A percentile compares a stretch with the other conserved stretches of the same genome.
phyloP scores from a whole-genome alignment of 139 green algal species.

The Coccomyxa sp. region DNA sequence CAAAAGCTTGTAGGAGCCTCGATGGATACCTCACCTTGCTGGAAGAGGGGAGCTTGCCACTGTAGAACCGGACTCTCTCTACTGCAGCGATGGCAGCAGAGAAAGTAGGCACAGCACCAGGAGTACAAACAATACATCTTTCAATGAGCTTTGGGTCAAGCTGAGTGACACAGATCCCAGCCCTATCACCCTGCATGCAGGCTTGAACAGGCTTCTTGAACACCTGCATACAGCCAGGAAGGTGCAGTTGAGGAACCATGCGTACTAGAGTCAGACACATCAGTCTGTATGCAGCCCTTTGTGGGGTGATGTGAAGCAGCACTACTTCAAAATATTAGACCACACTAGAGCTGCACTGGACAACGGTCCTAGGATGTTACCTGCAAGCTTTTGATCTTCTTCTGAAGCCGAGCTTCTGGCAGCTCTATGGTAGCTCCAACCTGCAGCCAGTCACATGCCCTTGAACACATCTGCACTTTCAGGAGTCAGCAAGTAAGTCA shows the following conservation, averaged over 20 bases:
- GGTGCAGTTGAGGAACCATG: too few species aligned
- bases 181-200: slow-evolving; percentile 65
- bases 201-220: slow-evolving; percentile 64
- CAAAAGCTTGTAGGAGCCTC: too few species aligned
- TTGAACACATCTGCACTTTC: not conserved
- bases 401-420: slow-evolving; percentile 56
- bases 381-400: slow-evolving; percentile 88
- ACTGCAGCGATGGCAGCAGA: slow-evolving; percentile 62
- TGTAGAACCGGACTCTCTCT: slow-evolving; percentile 79
- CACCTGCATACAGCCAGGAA: slow-evolving; percentile 92
- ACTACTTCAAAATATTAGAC: too few species aligned
- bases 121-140: slow-evolving; percentile 74
- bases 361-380: slow-evolving; percentile 79
- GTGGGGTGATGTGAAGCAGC: too few species aligned
- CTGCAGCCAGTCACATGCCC: slow-evolving; percentile 40
- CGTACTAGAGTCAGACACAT: too few species aligned
- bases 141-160: slow-evolving; percentile 77
- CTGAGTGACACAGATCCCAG: slow-evolving; percentile 86
- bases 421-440: slow-evolving; percentile 81
- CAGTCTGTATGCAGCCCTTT: too few species aligned
- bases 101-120: slow-evolving; percentile 72
- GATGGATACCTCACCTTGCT: not conserved
- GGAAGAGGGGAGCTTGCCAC: not conserved
- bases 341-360: too few species aligned
- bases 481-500: not conserved